phyloP scores from a whole-genome alignment of 2,329 filamentous ascomycete genomes.

The Cladophialophora yegresii region DNA sequence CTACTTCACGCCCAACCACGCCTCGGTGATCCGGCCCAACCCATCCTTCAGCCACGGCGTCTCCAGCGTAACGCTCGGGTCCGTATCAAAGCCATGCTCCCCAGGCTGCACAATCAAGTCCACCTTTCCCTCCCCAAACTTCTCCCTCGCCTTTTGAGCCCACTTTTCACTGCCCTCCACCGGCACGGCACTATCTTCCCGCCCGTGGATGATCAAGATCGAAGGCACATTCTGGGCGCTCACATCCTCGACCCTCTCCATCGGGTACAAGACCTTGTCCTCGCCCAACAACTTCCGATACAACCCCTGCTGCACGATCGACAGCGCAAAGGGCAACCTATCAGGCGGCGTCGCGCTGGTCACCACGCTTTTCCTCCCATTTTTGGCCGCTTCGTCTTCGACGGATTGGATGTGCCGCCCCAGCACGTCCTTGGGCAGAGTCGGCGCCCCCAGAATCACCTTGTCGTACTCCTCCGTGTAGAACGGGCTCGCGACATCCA shows the following conservation, averaged over 20 bases:
- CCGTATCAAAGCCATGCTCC: conserved; percentile 12
- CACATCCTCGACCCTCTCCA: conserved; percentile 8
- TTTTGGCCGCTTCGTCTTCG: conserved; percentile 1
- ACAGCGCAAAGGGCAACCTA: conserved; percentile 8
- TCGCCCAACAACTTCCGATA: conserved; percentile 8
- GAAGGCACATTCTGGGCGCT: background rate
- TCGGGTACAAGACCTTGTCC: conserved; percentile 12
- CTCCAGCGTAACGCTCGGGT: conserved; percentile 1
- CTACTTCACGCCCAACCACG: conserved; percentile 8
- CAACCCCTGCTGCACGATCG: conserved; percentile 12
- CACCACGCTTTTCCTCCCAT: background rate
- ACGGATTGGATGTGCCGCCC: background rate
- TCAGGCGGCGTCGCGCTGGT: conserved; percentile 4
- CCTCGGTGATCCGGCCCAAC: background rate
- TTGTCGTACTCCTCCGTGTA: conserved; percentile 11
- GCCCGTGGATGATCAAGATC: conserved; percentile 11
- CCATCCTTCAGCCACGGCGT: conserved; percentile 6
- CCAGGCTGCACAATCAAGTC: conserved; percentile 4
- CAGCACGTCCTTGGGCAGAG: background rate
- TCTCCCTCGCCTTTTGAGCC: background rate
- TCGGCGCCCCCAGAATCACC: conserved; percentile 7
- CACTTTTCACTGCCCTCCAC: conserved; percentile 15
- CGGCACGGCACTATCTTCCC: conserved; percentile 7
- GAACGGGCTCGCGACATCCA: conserved; percentile 2
- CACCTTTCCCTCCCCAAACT: conserved; percentile 3